phyloP scores from a whole-genome alignment of 768 basidiomycete species.

The Exsudoporus frostii region DNA sequence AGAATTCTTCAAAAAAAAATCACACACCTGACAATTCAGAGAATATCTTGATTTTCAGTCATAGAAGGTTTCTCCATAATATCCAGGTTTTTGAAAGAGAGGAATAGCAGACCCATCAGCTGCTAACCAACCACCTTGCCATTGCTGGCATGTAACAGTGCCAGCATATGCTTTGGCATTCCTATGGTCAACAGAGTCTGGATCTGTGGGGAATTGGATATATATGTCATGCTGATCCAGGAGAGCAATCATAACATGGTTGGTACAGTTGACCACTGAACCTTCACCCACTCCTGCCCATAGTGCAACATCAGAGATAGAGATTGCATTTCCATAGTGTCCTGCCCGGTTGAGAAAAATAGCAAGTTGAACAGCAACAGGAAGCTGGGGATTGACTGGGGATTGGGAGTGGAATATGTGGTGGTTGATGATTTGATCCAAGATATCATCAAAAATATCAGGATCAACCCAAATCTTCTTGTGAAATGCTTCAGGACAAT shows the following conservation, averaged over 20 bases:
- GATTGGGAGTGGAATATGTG: background rate
- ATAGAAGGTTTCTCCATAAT: slow-evolving; percentile 12
- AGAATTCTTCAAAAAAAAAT: background rate
- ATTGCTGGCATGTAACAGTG: background rate
- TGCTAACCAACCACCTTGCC: background rate
- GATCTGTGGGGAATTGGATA: too few species aligned
- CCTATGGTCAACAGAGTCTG: background rate
- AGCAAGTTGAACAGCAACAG: slow-evolving; percentile 1
- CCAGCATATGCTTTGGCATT: background rate
- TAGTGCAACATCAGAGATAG: too few species aligned
- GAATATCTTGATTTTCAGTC: slow-evolving; percentile 21
- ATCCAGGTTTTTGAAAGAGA: background rate
- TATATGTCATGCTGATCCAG: too few species aligned
- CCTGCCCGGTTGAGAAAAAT: slow-evolving; percentile 3
- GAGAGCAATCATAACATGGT: too few species aligned
- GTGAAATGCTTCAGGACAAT: background rate
- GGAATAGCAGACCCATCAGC: background rate
- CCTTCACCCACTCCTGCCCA: too few species aligned
- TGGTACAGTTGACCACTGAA: too few species aligned
- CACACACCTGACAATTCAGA: slow-evolving; percentile 16
- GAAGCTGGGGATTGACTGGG: slow-evolving; percentile 1
- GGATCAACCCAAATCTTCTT: background rate
- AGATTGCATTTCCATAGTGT: slow-evolving; percentile 5
- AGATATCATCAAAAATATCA: slow-evolving; percentile 1
- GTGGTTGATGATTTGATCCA: background rate